Conservation (phyloP, 2,329 filamentous ascomycete genomes). For the Colletotrichum zoysiae region DNA sequence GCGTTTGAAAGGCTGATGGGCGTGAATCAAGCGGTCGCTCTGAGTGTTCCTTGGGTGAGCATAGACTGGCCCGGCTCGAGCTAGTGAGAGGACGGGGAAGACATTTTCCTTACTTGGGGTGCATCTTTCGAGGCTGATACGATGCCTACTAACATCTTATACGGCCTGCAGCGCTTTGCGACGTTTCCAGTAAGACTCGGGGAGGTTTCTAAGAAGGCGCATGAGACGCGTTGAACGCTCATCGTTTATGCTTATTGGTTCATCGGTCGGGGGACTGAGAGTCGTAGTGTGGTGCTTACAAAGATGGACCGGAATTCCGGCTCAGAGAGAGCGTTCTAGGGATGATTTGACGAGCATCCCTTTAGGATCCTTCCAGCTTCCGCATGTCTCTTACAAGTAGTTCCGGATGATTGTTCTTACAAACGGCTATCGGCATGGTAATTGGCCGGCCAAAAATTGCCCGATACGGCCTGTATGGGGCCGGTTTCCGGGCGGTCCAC, state of each 20-base stretch:
- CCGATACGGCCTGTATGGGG: slow-evolving; percentile 24
- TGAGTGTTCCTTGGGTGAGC: neutral
- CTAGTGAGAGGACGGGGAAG: neutral
- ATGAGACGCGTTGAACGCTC: neutral
- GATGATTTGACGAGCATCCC: too few relatives aligned
- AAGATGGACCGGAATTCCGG: neutral
- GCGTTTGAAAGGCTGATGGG: neutral
- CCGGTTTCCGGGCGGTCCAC: slow-evolving; percentile 19
- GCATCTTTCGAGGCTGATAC: neutral
- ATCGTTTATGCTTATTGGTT: neutral
- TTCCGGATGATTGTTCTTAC: neutral
- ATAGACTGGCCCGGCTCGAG: neutral
- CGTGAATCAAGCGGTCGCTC: too few relatives aligned
- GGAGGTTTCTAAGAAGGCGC: neutral
- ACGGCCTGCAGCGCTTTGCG: neutral
- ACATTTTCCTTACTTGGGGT: neutral
- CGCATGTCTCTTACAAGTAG: neutral
- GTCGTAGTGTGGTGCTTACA: neutral
- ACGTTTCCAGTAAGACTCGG: neutral
- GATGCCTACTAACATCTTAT: neutral
- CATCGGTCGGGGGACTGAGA: too few relatives aligned
- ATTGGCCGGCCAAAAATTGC: slow-evolving; percentile 25
- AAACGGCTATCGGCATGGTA: slow-evolving; percentile 1
- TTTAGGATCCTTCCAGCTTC: too few relatives aligned
- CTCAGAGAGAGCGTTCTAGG: neutral